Conservation (phyloP, 2,329 filamentous ascomycete species). For the Aspergillus persii region DNA sequence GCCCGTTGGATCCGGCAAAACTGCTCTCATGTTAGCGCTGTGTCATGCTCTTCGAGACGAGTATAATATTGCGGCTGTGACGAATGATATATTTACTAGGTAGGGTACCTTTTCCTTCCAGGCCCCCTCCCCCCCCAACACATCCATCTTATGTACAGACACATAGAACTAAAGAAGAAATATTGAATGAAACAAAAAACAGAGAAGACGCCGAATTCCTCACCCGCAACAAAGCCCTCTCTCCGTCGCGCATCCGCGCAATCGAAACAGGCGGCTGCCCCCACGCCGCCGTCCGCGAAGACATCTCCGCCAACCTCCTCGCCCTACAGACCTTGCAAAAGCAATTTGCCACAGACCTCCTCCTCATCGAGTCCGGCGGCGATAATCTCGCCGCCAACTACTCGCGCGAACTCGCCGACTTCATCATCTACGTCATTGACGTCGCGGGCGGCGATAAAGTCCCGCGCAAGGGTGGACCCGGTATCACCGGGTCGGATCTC, state of each 20-base stretch:
- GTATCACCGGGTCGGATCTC: constrained; percentile 94
- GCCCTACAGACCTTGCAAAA: constrained; percentile 85
- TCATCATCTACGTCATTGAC: constrained; percentile 98
- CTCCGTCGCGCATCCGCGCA: constrained; percentile 79
- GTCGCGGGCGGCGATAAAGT: constrained; percentile 96
- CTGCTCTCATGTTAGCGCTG: constrained; percentile 91
- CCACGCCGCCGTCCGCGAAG: constrained; percentile 94
- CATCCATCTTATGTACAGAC: background rate
- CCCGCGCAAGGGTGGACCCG: constrained; percentile 89
- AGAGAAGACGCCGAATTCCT: constrained; percentile 97
- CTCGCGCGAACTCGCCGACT: constrained; percentile 89
- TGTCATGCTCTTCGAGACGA: constrained; percentile 76
- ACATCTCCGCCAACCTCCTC: constrained; percentile 90
- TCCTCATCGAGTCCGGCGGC: constrained; percentile 92
- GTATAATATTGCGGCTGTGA: constrained; percentile 90
- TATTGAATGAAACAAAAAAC: constrained; percentile 2
- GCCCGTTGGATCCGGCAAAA: constrained; percentile 95
- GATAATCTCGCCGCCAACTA: constrained; percentile 98
- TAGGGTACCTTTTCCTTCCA: constrained; percentile 16
- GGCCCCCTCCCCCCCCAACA: background rate
- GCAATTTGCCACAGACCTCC: constrained; percentile 74
- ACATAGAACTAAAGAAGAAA: constrained; percentile 1
- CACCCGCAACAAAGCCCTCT: constrained; percentile 78
- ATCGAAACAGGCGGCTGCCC: constrained; percentile 98
- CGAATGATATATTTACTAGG: constrained; percentile 97